Conservation (phyloP, 805 yeast genomes). For the Maudiozyma serrabonitensis region DNA sequence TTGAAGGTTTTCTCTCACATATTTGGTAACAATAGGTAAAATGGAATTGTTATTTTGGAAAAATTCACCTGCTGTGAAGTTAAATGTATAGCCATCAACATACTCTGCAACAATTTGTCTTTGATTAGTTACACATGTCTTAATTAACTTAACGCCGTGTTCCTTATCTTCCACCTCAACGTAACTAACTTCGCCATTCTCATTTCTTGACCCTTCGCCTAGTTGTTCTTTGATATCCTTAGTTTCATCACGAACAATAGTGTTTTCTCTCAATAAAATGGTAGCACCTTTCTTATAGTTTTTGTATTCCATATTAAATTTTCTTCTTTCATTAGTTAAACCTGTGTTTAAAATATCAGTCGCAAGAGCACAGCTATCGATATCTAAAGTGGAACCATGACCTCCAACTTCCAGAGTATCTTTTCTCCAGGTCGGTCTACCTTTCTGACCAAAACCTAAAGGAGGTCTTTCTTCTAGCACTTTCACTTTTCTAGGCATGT, state of each 20-base stretch:
- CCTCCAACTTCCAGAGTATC: conserved; percentile 42
- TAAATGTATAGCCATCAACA: conserved; percentile 65
- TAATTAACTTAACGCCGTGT: conserved; percentile 33
- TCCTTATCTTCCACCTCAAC: conserved; percentile 25
- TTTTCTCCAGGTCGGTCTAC: conserved; percentile 61
- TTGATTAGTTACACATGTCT: conserved; percentile 70
- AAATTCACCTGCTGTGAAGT: conserved; percentile 90
- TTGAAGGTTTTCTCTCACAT: conserved; percentile 64
- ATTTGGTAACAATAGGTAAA: conserved; percentile 69
- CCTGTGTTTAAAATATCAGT: conserved; percentile 71
- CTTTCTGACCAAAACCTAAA: conserved; percentile 84
- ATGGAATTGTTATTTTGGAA: conserved; percentile 94
- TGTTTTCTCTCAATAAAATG: conserved; percentile 70
- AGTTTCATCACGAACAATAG: conserved; percentile 31
- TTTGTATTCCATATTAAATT: conserved; percentile 38
- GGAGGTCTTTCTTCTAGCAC: conserved; percentile 45
- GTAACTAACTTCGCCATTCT: conserved; percentile 30
- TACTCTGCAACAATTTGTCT: conserved; percentile 74
- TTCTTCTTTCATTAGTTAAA: conserved; percentile 54
- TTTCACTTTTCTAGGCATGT: conserved; percentile 51
- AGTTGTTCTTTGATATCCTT: conserved; percentile 28
- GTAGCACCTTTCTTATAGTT: conserved; percentile 75
- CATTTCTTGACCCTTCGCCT: conserved; percentile 39
- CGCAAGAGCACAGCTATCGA: conserved; percentile 90
- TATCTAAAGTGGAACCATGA: conserved; percentile 61